Evolutionary conservation across 2,329 filamentous ascomycete genomes (phyloP).

Genomic region (Trichoderma oligosporum): DNA sequence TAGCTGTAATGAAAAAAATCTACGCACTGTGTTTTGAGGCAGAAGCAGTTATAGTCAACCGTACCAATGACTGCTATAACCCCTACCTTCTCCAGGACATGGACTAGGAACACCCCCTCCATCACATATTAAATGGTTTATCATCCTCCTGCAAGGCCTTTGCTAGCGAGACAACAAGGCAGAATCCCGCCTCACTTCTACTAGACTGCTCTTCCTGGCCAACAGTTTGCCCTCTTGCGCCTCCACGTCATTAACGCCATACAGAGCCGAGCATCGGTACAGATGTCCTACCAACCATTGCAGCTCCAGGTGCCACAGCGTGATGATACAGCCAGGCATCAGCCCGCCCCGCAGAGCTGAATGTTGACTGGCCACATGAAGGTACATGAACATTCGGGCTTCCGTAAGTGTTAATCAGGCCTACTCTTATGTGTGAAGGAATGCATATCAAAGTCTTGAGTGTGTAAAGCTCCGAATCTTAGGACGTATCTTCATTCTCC

Average conservation of each 20-base stretch:
- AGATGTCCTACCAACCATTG: neutral
- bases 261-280: conserved; percentile 1
- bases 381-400: neutral
- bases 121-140: neutral
- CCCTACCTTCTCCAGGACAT: no score
- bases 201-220: neutral
- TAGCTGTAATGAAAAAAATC: no score
- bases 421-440: no score
- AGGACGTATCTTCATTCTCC: neutral
- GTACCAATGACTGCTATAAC: neutral
- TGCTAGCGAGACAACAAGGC: no score
- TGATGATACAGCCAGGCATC: conserved; percentile 17
- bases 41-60: no score
- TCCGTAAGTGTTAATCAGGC: neutral
- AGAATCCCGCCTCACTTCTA: conserved; percentile 13
- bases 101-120: neutral
- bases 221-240: neutral
- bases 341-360: conserved; percentile 18
- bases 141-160: neutral
- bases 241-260: neutral
- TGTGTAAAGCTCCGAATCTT: no score
- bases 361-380: neutral
- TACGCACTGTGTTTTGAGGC: no score
- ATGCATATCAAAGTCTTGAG: no score
- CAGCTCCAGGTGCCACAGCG: neutral